phyloP scores from a whole-genome alignment of 768 basidiomycete genomes.

The Pholiota molesta region DNA sequence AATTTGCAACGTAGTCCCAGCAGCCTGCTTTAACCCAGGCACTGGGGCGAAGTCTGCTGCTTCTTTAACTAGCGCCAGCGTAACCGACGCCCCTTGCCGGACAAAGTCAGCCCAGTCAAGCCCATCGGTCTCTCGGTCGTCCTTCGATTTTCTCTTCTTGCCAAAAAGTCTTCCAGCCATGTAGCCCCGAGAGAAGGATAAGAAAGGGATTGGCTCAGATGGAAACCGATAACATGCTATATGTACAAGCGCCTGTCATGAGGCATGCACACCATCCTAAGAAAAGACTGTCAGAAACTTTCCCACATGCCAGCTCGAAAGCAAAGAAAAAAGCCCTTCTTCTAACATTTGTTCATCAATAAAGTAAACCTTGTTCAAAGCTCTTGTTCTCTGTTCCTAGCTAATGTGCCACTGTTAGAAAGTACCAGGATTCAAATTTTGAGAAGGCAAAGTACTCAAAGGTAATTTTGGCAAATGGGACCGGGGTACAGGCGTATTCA shows the following conservation, averaged over 20 bases:
- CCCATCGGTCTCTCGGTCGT: background rate
- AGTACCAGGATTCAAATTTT: too few relatives aligned
- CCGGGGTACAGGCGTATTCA: too few relatives aligned
- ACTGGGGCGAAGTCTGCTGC: slow-evolving; percentile 11
- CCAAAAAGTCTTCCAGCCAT: slow-evolving; percentile 2
- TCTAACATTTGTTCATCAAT: background rate
- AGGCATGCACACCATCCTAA: background rate
- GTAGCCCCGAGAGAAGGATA: background rate
- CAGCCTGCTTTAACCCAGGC: slow-evolving; percentile 6
- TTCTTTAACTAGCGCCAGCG: slow-evolving; percentile 8
- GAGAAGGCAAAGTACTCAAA: too few relatives aligned
- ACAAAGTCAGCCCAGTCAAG: slow-evolving; percentile 1
- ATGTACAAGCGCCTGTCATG: background rate
- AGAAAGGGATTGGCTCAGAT: background rate
- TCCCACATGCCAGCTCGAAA: background rate
- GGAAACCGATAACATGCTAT: background rate
- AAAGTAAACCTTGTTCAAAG: too few relatives aligned
- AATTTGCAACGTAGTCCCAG: slow-evolving; percentile 1
- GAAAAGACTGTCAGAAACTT: background rate
- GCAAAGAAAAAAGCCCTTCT: background rate
- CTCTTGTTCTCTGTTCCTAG: too few relatives aligned
- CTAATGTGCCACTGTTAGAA: too few relatives aligned
- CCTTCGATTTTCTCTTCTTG: background rate
- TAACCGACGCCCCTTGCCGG: slow-evolving; percentile 2
- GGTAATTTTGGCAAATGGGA: too few relatives aligned